phyloP scores from a whole-genome alignment of 1,284 basidiomycete genomes.

The Mycosarcoma maydis region DNA sequence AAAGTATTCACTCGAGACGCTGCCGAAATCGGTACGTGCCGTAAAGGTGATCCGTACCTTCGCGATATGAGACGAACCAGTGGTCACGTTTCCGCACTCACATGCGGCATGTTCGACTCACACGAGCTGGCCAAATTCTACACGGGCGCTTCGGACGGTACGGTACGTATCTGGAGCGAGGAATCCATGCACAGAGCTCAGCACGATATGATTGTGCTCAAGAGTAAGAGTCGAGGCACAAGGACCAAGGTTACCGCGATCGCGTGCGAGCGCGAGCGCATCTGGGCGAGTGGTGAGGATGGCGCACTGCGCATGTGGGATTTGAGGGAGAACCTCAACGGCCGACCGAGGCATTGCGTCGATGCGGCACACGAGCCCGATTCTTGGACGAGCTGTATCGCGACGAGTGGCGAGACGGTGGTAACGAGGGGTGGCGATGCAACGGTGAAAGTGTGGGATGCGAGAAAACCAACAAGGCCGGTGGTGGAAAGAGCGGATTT shows the following conservation, averaged over 20 bases:
- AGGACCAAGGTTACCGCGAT: conserved; percentile 84
- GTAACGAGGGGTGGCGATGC: conserved; percentile 86
- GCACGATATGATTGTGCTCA: conserved; percentile 91
- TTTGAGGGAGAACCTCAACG: conserved; percentile 82
- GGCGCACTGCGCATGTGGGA: conserved; percentile 94
- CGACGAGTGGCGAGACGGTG: conserved; percentile 79
- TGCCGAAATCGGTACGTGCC: conserved; percentile 67
- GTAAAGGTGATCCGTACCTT: conserved; percentile 97
- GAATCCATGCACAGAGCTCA: conserved; percentile 79
- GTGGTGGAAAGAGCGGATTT: conserved; percentile 74
- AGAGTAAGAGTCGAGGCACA: conserved; percentile 93
- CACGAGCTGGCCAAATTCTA: conserved; percentile 83
- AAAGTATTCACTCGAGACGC: conserved; percentile 78
- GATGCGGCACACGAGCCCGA: conserved; percentile 86
- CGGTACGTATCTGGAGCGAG: conserved; percentile 95
- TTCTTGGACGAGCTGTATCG: conserved; percentile 82
- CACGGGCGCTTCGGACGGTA: conserved; percentile 92
- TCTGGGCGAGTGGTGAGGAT: conserved; percentile 78
- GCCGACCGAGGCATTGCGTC: conserved; percentile 83
- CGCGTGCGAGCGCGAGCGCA: not conserved
- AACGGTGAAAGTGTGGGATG: conserved; percentile 95
- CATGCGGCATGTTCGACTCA: conserved; percentile 90
- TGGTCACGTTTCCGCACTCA: conserved; percentile 92
- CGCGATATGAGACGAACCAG: conserved; percentile 97
- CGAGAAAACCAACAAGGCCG: conserved; percentile 86